Base-by-base conservation (phyloP, 2,329 filamentous ascomycete genomes). In the Penicillium sp. region DNA sequence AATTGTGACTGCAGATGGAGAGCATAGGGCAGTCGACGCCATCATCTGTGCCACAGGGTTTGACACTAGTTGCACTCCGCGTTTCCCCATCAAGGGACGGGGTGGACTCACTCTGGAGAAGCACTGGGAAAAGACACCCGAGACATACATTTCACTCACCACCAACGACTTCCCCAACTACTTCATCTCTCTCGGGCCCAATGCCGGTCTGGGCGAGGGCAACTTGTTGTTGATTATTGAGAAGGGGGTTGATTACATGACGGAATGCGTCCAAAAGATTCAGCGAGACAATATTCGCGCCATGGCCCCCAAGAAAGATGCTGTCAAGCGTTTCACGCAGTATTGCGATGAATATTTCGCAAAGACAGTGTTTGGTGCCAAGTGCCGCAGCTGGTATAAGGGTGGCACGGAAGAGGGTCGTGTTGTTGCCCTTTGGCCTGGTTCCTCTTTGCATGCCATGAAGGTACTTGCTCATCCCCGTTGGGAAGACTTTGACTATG, bases 371-470 rank as follows among this genome's bases (percentile, higher is more conserved):
- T 70, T 64, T 46, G 51, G 54, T n/a, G 46, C 58, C 36, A 60
- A 65, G 18, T 70, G 68, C 47, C 60, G 62, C 11, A 69, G 66
- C 42, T 70, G 68, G 68, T 69, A 69, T 39, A 70, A 69, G 46
- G 62, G 62, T 20, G 64, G 66, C 2, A 59, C 55, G 0, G 53
- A 63, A 29, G 56, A 62, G 28, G 63, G 64, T 22, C 55, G 61
- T 16, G 50, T 69, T 24, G 60, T 58, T 9, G 64, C 59, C 20
- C 43, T 69, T 6, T 69, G 66, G 65, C 66, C 67, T 36, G 67
- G 66, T 61, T 68, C 63, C 1, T 67, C 67, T 2, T 57, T 70
- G 20, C 68, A 71, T 49, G 60, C 67, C 7, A 61, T 68, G 51
- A 62, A 69, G 43, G 59, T 58, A 3, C 53, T 70, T 11, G 51